Evolutionary conservation across 2,329 filamentous ascomycete genomes (phyloP).

Genomic region (Alternaria atra): DNA sequence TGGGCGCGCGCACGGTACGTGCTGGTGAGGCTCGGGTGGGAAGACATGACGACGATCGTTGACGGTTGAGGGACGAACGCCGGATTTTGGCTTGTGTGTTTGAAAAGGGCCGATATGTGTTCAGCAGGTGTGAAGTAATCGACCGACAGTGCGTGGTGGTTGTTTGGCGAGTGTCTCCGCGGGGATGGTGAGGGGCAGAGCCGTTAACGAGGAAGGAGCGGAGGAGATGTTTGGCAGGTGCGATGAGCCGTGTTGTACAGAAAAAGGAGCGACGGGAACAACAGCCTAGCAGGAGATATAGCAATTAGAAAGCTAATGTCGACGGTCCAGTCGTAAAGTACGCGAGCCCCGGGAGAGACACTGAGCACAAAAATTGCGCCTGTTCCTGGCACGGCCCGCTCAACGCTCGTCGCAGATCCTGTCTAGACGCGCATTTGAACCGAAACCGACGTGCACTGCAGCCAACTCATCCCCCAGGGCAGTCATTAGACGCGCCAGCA

Average conservation of each 20-base stretch:
- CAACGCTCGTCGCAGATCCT: constrained; percentile 21
- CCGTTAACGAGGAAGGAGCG: constrained; percentile 8
- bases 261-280: background rate
- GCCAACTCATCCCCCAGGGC: constrained; percentile 8
- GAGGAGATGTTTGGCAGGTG: background rate
- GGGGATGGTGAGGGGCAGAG: constrained; percentile 19
- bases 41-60: constrained; percentile 38
- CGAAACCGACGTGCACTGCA: constrained; percentile 5
- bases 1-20: constrained; percentile 58
- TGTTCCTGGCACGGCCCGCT: constrained; percentile 29
- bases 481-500: constrained; percentile 13
- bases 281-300: background rate
- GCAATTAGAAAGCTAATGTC: background rate
- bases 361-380: constrained; percentile 22
- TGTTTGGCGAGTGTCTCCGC: background rate
- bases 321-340: constrained; percentile 9
- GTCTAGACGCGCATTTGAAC: constrained; percentile 9
- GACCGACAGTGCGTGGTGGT: background rate
- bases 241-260: constrained; percentile 2
- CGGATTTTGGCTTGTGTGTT: background rate
- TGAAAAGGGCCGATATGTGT: background rate
- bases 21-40: constrained; percentile 47
- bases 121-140: background rate
- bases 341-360: constrained; percentile 2
- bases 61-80: background rate